A percentile compares a stretch with the other conserved stretches of the same genome.
These are phyloP conservation scores for Limnomonas spitsbergensis DNA, from an alignment of 139 green algal species.

Conservation along the genomic window DNA sequence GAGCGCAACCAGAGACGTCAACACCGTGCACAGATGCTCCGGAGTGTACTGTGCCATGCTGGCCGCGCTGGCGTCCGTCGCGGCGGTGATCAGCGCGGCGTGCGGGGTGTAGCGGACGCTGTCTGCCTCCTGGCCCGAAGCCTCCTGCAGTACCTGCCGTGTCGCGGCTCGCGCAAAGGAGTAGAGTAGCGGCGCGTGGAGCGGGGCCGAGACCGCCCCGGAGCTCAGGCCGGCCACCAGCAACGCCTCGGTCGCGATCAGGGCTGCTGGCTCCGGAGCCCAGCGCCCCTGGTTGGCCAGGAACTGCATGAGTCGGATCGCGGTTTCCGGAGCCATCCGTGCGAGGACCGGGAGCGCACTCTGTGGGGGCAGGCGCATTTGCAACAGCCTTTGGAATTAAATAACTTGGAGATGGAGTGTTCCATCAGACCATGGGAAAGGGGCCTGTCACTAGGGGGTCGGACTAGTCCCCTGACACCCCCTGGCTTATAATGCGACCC, in stretches of 20 bases:
- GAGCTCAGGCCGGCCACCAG: neutral
- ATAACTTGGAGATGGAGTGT: too few species aligned
- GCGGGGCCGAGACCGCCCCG: neutral
- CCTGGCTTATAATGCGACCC: too few species aligned
- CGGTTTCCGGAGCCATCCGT: neutral
- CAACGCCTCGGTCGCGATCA: neutral
- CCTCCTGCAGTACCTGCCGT: too few species aligned
- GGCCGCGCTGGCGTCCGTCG: neutral
- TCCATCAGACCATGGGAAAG: too few species aligned
- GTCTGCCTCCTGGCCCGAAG: neutral
- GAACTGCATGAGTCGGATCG: neutral
- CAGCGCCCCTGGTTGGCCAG: neutral
- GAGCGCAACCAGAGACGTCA: neutral
- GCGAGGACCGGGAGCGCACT: neutral
- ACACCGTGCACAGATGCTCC: neutral
- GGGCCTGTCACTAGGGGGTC: too few species aligned
- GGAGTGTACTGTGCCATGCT: neutral
- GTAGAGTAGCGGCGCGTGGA: neutral
- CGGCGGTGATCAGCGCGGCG: neutral
- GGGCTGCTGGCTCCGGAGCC: neutral
- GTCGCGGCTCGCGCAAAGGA: neutral
- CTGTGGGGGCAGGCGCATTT: too few species aligned
- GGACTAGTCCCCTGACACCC: too few species aligned
- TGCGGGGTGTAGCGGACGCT: neutral
- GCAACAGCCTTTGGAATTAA: too few species aligned